phyloP scores from a whole-genome alignment of 768 basidiomycete genomes.

The Lactarius sp. region DNA sequence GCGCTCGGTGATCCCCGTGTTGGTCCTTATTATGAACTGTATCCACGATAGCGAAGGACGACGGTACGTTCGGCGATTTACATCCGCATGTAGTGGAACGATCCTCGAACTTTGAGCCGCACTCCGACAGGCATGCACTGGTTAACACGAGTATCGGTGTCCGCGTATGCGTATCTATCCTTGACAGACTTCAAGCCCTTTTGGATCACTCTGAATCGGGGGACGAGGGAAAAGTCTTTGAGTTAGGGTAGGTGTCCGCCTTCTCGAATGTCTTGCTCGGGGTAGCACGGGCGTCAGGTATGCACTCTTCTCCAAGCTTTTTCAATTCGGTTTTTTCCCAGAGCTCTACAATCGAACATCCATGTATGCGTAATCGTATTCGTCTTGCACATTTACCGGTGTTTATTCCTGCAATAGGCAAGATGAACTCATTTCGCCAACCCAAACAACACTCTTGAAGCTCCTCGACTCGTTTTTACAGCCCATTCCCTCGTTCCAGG shows the following conservation, averaged over 20 bases:
- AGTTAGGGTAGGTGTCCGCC: constrained; percentile 52
- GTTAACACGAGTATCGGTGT: constrained; percentile 50
- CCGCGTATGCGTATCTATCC: constrained; percentile 59
- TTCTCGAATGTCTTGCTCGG: constrained; percentile 13
- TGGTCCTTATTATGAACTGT: constrained; percentile 25
- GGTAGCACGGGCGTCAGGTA: constrained; percentile 18
- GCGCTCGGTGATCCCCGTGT: constrained; percentile 12
- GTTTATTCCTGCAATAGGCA: constrained; percentile 36
- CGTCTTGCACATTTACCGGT: background rate
- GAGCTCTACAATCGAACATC: constrained; percentile 22
- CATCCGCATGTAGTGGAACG: constrained; percentile 2
- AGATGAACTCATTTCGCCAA: constrained; percentile 73
- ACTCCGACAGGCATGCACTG: constrained; percentile 44
- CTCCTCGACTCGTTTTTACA: constrained; percentile 82
- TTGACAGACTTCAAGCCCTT: constrained; percentile 67
- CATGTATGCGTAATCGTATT: constrained; percentile 12
- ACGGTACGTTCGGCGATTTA: constrained; percentile 15
- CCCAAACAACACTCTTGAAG: constrained; percentile 85
- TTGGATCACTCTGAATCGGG: constrained; percentile 63
- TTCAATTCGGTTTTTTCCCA: constrained; percentile 22
- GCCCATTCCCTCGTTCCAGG: constrained; percentile 30
- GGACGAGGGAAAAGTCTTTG: constrained; percentile 65
- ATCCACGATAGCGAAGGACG: constrained; percentile 10
- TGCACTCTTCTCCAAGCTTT: constrained; percentile 21
- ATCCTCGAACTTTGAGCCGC: background rate